These are phyloP conservation scores for Arctium minus DNA, from an alignment of 129 eudicot genomes.

Conservation along the genomic window DNA sequence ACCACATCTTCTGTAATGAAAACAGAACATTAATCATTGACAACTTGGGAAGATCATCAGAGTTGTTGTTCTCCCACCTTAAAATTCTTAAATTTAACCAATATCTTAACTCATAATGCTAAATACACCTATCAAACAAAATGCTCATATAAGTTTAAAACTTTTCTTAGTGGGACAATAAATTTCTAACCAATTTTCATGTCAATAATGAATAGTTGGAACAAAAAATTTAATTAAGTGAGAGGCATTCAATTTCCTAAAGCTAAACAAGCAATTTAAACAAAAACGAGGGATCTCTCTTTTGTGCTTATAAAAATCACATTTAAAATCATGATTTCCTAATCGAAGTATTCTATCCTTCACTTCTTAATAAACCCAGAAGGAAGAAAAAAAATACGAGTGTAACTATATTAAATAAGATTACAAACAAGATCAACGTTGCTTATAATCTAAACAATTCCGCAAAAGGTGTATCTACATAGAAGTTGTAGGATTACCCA, in stretches of 20 bases:
- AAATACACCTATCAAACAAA: not conserved
- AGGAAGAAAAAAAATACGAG: no score
- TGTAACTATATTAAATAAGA: not conserved
- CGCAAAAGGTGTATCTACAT: not conserved
- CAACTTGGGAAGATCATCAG: not conserved
- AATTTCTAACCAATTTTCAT: not conserved
- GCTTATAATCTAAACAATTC: not conserved
- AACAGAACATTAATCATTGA: conserved; percentile 26
- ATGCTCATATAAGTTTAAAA: not conserved
- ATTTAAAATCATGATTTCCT: not conserved
- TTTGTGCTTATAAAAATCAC: not conserved
- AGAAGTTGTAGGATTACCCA: conserved; percentile 1
- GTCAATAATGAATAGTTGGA: not conserved
- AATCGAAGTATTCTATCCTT: not conserved
- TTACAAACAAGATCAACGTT: conserved; percentile 15
- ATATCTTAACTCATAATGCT: not conserved
- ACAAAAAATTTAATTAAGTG: not conserved
- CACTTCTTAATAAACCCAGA: not conserved
- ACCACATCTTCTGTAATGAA: conserved; percentile 19
- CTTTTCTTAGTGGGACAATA: not conserved
- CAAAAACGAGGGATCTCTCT: not conserved
- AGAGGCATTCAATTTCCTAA: not conserved
- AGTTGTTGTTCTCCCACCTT: not conserved
- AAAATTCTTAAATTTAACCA: not conserved
- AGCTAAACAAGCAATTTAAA: not conserved